A percentile compares a stretch with the other conserved stretches of the same genome.
These are phyloP conservation scores for Albizia julibrissin DNA, from an alignment of 306 rosid species.

Conservation along the genomic window DNA sequence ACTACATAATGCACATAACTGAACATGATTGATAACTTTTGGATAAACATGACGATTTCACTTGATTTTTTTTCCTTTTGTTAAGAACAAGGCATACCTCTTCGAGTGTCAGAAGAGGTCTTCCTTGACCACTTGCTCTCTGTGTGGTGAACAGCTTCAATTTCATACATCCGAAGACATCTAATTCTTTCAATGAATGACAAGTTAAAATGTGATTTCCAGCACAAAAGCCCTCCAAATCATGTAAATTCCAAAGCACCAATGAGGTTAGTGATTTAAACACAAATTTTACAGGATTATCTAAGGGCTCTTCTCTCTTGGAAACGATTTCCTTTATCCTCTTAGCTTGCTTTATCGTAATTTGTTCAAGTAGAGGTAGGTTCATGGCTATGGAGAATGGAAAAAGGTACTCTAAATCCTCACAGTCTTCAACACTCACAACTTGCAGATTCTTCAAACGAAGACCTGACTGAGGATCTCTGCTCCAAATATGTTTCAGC, in stretches of 20 bases:
- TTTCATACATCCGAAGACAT: background rate
- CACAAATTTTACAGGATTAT: background rate
- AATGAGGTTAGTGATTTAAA: background rate
- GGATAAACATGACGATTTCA: too few relatives aligned
- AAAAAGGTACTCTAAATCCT: background rate
- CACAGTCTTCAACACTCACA: slow-evolving; percentile 5
- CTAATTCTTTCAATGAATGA: background rate
- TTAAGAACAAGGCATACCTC: too few relatives aligned
- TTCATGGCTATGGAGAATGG: background rate
- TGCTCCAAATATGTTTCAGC: background rate
- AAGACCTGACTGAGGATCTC: background rate
- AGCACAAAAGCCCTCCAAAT: background rate
- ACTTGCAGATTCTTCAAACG: background rate
- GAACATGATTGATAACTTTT: too few relatives aligned
- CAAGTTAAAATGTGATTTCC: background rate
- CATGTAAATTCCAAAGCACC: background rate
- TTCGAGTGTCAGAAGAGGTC: too few relatives aligned
- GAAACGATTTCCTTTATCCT: slow-evolving; percentile 1
- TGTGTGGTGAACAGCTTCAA: background rate
- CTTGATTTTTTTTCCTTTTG: too few relatives aligned
- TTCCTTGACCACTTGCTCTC: too few relatives aligned
- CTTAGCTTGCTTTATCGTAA: background rate
- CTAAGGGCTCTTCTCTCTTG: background rate
- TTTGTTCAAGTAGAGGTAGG: background rate
- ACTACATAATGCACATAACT: too few relatives aligned